Evolutionary conservation across 768 basidiomycete species (phyloP).

Genomic region (Terana coerulea): DNA sequence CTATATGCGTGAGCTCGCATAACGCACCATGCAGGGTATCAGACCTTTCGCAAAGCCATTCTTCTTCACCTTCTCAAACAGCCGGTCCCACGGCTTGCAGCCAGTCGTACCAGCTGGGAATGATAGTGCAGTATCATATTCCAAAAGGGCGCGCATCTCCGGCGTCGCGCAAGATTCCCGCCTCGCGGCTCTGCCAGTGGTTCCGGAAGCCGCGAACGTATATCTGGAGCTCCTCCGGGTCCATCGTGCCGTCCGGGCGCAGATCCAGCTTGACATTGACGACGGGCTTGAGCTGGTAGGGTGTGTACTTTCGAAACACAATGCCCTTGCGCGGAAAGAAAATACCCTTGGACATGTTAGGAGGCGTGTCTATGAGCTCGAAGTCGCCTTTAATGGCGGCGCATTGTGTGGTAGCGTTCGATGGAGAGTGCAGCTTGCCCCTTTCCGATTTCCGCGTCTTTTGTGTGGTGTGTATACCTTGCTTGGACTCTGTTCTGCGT

Average conservation of each 20-base stretch:
- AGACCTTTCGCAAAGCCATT: slow-evolving; percentile 1
- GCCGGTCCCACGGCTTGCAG: slow-evolving; percentile 8
- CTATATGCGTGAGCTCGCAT: background rate
- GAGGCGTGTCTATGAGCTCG: background rate
- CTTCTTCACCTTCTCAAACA: slow-evolving; percentile 11
- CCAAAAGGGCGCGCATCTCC: slow-evolving; percentile 10
- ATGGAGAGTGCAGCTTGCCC: background rate
- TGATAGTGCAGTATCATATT: slow-evolving; percentile 18
- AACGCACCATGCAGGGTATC: slow-evolving; percentile 16
- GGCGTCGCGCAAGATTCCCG: slow-evolving; percentile 10
- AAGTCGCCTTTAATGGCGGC: slow-evolving; percentile 5
- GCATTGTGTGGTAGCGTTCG: slow-evolving; percentile 5
- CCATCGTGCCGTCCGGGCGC: slow-evolving; percentile 12
- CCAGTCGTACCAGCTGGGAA: slow-evolving; percentile 14
- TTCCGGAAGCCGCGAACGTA: slow-evolving; percentile 1
- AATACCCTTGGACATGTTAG: background rate
- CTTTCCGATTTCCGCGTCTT: too few species aligned
- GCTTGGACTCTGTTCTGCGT: too few species aligned
- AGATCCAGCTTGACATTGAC: slow-evolving; percentile 15
- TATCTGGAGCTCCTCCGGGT: slow-evolving; percentile 6
- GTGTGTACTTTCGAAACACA: slow-evolving; percentile 8
- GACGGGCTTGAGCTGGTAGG: slow-evolving; percentile 9
- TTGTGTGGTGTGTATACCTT: too few species aligned
- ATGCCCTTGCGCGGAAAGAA: slow-evolving; percentile 6
- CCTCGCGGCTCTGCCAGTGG: slow-evolving; percentile 15